These are phyloP conservation scores for Verticillium zaregamsianum DNA, from an alignment of 2,329 filamentous ascomycete genomes.

Conservation along the genomic window DNA sequence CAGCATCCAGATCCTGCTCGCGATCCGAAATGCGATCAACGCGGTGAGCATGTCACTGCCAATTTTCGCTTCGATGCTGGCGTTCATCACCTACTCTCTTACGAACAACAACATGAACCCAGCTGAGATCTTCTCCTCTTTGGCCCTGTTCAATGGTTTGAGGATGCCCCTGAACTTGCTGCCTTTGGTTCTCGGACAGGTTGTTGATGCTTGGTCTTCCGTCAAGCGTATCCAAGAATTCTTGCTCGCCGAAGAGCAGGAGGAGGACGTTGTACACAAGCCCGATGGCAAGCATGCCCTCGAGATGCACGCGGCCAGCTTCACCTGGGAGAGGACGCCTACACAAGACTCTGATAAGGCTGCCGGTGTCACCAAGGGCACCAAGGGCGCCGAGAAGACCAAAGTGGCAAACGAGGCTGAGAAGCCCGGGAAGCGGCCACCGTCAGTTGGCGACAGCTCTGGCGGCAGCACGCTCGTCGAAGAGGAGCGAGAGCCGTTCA, in stretches of 20 bases:
- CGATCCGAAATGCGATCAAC: conserved; percentile 81
- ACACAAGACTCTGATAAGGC: conserved; percentile 48
- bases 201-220: conserved; percentile 85
- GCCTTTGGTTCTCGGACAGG: conserved; percentile 81
- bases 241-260: conserved; percentile 76
- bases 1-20: conserved; percentile 78
- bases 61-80: conserved; percentile 90
- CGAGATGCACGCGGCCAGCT: conserved; percentile 67
- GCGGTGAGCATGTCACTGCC: conserved; percentile 81
- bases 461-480: conserved; percentile 53
- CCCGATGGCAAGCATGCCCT: conserved; percentile 63
- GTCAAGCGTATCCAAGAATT: conserved; percentile 85
- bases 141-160: conserved; percentile 89
- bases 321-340: conserved; percentile 79
- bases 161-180: conserved; percentile 86
- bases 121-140: conserved; percentile 82
- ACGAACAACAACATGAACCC: conserved; percentile 65
- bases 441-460: conserved; percentile 37
- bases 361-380: conserved; percentile 26
- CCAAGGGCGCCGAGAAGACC: conserved; percentile 26
- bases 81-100: conserved; percentile 79
- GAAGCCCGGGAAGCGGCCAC: conserved; percentile 19
- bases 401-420: conserved; percentile 7
- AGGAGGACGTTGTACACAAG: conserved; percentile 60
- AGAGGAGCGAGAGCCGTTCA: conserved; percentile 65